Evolutionary conservation across 176 grass and related monocot species (phyloP), one percentile per base, ranked within the genome.

Genomic region (Pontederia paniculata): DNA sequence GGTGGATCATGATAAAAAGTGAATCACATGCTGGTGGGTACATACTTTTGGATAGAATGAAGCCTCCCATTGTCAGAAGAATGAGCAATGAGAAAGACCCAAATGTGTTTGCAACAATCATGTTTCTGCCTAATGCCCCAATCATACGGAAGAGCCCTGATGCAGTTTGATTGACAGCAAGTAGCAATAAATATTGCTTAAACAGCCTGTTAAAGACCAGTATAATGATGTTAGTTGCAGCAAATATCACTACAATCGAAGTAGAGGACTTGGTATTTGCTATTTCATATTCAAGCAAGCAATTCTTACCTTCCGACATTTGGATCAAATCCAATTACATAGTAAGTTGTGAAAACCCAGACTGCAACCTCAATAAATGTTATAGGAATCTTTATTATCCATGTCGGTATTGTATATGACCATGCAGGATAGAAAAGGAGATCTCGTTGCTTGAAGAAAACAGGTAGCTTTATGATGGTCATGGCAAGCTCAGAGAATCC

Each of bases 371-470:
- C 84, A 11, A 83, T 50, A 14, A 86, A 68, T 3, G 82, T 67
- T 13, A 86, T 17, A 9, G 88, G 88, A 13, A 52, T 83, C 59
- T 78, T 84, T 31, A 90, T 71, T 13, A 90, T 69, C 82, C 87
- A 86, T 52, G 82, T 73, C 0, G 87, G 87, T 52, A 90, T 66
- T 45, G 78, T 14, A 58, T 90, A 90, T 42, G 82, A 66, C 87
- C 87, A 90, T 63, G 78, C 78, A 50, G 87, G 87, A 63, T 76
- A 90, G 61, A 90, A 82, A 19, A 79, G 82, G 71, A 82, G 78
- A 74, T 90, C 78, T 49, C 87, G 76, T 66, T 90, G 87, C 78
- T 90, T 90, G 72, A 76, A 90, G 55, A 90, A 90, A 73, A 90
- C 82, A 23, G 87, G 87, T 13, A 90, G 78, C 60, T 82, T 85